phyloP scores from a whole-genome alignment of 768 basidiomycete genomes.

The Boletales sp. region DNA sequence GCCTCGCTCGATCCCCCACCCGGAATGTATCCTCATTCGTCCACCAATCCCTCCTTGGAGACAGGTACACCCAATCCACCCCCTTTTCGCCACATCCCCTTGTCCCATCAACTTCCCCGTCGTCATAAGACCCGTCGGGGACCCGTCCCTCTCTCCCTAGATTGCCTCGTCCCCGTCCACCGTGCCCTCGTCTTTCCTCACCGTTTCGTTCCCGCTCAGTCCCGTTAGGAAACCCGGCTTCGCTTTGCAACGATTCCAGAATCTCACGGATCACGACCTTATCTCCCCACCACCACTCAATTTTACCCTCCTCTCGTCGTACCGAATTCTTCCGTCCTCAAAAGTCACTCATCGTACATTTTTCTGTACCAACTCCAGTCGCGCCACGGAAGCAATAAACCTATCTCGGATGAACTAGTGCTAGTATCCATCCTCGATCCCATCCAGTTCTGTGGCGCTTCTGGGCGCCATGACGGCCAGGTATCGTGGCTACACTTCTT shows the following conservation, averaged over 20 bases:
- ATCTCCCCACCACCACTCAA: conserved; percentile 21
- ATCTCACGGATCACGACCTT: conserved; percentile 32
- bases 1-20: conserved; percentile 5
- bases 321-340: conserved; percentile 13
- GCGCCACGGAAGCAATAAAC: conserved; percentile 27
- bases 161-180: conserved; percentile 13
- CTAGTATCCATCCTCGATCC: neutral
- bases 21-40: conserved; percentile 18
- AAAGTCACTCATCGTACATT: conserved; percentile 14
- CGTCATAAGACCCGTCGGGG: conserved; percentile 1
- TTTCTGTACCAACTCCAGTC: conserved; percentile 18
- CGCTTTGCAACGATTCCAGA: neutral
- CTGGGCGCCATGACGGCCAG: neutral
- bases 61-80: conserved; percentile 20
- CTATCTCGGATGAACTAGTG: conserved; percentile 11
- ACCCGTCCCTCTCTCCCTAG: conserved; percentile 6
- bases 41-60: conserved; percentile 7
- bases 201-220: neutral
- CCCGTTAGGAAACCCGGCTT: conserved; percentile 6
- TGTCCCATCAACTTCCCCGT: conserved; percentile 6
- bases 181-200: conserved; percentile 3
- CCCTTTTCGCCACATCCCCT: conserved; percentile 23
- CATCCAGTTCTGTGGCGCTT: conserved; percentile 1
- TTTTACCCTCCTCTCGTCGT: conserved; percentile 7
- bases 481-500: neutral